Percentiles rank a stretch among this genome's conserved stretches.
These are phyloP conservation scores for Sindora glabra DNA, from an alignment of 306 rosid genomes.

Conservation along the genomic window DNA sequence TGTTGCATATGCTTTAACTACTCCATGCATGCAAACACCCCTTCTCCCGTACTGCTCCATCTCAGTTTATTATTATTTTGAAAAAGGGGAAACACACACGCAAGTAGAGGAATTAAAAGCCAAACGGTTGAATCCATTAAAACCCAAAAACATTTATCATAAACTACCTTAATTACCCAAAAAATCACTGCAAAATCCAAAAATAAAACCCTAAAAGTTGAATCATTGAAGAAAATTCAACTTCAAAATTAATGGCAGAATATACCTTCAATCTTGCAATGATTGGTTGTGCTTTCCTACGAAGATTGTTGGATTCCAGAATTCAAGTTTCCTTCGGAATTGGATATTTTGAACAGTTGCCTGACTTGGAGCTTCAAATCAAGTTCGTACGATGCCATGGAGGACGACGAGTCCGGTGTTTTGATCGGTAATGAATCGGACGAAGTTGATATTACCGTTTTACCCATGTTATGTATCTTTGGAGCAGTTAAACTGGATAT, in stretches of 20 bases:
- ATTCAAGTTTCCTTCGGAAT: slow-evolving; percentile 21
- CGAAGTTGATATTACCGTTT: slow-evolving; percentile 19
- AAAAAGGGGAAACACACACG: neutral
- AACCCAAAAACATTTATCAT: slow-evolving; percentile 10
- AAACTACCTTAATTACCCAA: neutral
- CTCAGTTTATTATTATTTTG: slow-evolving; percentile 10
- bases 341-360: slow-evolving; percentile 23
- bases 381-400: slow-evolving; percentile 72
- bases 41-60: slow-evolving; percentile 7
- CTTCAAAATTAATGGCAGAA: slow-evolving; percentile 17
- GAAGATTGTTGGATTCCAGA: slow-evolving; percentile 8
- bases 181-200: slow-evolving; percentile 19
- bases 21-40: slow-evolving; percentile 16
- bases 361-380: slow-evolving; percentile 56
- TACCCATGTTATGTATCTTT: slow-evolving; percentile 31
- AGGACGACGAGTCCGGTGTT: slow-evolving; percentile 67
- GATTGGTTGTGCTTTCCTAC: slow-evolving; percentile 10
- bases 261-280: slow-evolving; percentile 32
- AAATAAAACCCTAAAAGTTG: slow-evolving; percentile 48
- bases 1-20: slow-evolving; percentile 9
- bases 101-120: slow-evolving; percentile 23
- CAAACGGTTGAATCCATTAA: slow-evolving; percentile 25
- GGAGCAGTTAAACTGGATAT: neutral
- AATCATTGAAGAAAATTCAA: slow-evolving; percentile 20
- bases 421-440: slow-evolving; percentile 70